Base-by-base conservation (phyloP, 306 rosid genomes). In the Cicer pinnatifidum region DNA sequence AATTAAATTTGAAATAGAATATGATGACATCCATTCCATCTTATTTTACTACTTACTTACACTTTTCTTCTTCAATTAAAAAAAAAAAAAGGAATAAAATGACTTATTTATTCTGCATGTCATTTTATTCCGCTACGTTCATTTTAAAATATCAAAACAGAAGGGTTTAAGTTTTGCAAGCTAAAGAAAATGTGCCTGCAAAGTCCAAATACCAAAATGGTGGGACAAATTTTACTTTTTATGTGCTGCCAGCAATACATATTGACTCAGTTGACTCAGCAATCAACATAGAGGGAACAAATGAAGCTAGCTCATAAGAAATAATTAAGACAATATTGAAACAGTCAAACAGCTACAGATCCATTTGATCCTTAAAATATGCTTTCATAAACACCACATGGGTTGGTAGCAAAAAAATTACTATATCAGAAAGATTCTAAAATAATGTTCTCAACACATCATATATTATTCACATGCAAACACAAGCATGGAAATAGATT, bases 371-470 rank as follows among this genome's bases (percentile, higher is more conserved):
- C 80, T 74, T 81, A 82, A 69, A 62, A 35, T 77, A 82, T 71
- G 76, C 53, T 75, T 78, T 23, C 12, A 53, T 53, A 81, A 76
- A 53, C 28, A 60, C 71, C 89, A 86, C 90, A 87, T 86, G 88
- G 86, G 82, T 33, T 77, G 86, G 60, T 53, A 53, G 60, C 60
- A 20, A 51, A 13, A 50, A 50, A 28, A 28, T 28, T 65, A 50
- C 59, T 13, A 80, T 78, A 82, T 71, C 86, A 74, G 81, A 75
- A 74, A 83, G 84, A 89, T 81, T 82, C 89, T 82, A 79, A 78
- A 83, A 80, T 87, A 80, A 84, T 82, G 71, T 72, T 82, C 70
- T 79, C 73, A 77, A 77, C 40, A 79, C 81, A 82, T 73, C 81
- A 77, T 7, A 46, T 17, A 17, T 17, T 17, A 17, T 33, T 79